Conservation (phyloP, 176 grass and related monocot species). For the Areca catechu region DNA sequence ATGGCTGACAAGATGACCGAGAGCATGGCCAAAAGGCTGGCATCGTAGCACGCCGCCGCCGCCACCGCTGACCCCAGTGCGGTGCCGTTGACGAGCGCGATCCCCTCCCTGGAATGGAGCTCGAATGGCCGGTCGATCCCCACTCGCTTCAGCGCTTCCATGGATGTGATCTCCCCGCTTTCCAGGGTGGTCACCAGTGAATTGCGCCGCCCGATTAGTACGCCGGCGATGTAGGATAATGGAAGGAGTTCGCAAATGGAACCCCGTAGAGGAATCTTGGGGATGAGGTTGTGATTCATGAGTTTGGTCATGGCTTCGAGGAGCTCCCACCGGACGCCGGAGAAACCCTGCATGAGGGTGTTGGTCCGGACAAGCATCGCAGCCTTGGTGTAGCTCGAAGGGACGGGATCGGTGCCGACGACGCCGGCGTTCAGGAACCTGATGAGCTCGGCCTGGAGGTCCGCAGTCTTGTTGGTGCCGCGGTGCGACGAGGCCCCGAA, state of each 20-base stretch:
- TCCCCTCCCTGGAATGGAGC: constrained; percentile 9
- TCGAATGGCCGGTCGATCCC: constrained; percentile 2
- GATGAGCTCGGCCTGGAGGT: constrained; percentile 14
- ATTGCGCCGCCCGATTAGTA: constrained; percentile 14
- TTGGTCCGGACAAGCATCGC: constrained; percentile 18
- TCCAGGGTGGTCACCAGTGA: constrained; percentile 1
- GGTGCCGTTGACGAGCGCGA: constrained; percentile 13
- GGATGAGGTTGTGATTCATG: constrained; percentile 11
- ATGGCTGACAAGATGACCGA: neutral
- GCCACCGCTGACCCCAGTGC: constrained; percentile 11
- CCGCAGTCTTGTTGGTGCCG: constrained; percentile 7
- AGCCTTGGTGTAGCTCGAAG: constrained; percentile 3
- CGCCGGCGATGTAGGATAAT: constrained; percentile 17
- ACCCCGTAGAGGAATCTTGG: constrained; percentile 16
- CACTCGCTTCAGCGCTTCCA: constrained; percentile 6
- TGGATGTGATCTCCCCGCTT: constrained; percentile 8
- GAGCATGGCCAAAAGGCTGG: neutral
- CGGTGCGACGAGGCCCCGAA: constrained; percentile 18
- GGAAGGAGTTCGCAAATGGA: constrained; percentile 16
- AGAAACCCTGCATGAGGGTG: constrained; percentile 20
- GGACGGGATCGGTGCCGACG: constrained; percentile 1
- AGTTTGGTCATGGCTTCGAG: constrained; percentile 19
- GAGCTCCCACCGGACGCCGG: constrained; percentile 21
- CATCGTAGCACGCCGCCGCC: constrained; percentile 14
- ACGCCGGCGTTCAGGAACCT: constrained; percentile 18